A percentile compares a stretch with the other conserved stretches of the same genome.
phyloP scores from a whole-genome alignment of 345 rosid species.

The Arabis hirsuta region DNA sequence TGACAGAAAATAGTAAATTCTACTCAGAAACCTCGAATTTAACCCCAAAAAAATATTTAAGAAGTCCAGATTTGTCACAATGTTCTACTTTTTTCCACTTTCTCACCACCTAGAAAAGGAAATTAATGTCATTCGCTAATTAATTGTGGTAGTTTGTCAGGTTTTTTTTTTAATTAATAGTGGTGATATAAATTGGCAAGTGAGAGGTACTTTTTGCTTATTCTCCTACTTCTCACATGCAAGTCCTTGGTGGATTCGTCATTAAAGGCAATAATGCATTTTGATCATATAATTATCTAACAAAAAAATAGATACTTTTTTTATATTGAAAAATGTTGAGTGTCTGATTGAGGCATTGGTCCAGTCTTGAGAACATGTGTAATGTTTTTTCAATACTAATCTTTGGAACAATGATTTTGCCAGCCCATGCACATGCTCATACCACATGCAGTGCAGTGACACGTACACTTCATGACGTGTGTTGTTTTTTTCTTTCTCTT shows the following conservation, averaged over 20 bases:
- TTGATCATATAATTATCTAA: not conserved
- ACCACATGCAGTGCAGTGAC: conserved; percentile 43
- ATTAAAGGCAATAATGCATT: conserved; percentile 32
- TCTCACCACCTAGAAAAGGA: not conserved
- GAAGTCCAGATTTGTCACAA: not conserved
- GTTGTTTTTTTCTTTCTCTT: not conserved
- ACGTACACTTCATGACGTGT: conserved; percentile 29
- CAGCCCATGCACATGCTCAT: conserved; percentile 37
- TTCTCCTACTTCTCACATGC: conserved; percentile 23
- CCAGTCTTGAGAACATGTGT: conserved; percentile 41
- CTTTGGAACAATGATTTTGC: conserved; percentile 40
- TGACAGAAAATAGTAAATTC: not conserved
- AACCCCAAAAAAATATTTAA: not conserved
- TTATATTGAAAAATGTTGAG: conserved; percentile 24
- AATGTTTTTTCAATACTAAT: conserved; percentile 34
- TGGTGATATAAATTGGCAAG: not conserved
- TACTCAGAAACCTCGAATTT: too few species aligned
- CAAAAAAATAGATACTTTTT: conserved; percentile 14
- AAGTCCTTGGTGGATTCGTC: conserved; percentile 29
- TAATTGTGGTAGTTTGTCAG: too few species aligned
- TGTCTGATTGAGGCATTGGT: conserved; percentile 38
- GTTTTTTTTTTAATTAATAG: too few species aligned
- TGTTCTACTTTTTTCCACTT: not conserved
- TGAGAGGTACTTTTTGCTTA: conserved; percentile 15
- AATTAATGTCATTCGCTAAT: not conserved